Percentiles rank a stretch among this genome's conserved stretches.
Evolutionary conservation across 495 filamentous ascomycete species (phyloP).

Genomic region (Xeromyces bisporus): DNA sequence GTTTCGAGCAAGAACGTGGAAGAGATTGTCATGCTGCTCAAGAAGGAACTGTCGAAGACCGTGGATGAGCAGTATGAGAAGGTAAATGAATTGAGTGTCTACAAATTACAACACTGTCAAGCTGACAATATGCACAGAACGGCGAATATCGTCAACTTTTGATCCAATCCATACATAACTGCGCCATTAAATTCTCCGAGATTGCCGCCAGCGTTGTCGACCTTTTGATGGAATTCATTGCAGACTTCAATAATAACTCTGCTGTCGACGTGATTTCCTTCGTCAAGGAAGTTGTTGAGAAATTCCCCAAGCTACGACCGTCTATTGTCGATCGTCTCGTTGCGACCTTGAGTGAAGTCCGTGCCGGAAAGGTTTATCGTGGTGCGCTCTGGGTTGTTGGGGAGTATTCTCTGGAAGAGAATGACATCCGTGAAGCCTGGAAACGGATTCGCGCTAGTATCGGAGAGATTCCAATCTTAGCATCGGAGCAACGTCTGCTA

Average conservation of each 20-base stretch:
- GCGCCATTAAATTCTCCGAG: slow-evolving; percentile 97
- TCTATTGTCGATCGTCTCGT: slow-evolving; percentile 82
- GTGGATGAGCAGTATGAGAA: slow-evolving; percentile 98
- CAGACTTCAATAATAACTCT: slow-evolving; percentile 91
- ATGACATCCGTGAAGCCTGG: slow-evolving; percentile 92
- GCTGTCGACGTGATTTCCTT: slow-evolving; percentile 97
- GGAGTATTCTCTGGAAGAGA: slow-evolving; percentile 87
- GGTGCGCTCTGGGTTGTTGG: slow-evolving; percentile 96
- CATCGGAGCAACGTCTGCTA: slow-evolving; percentile 82
- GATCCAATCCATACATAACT: slow-evolving; percentile 94
- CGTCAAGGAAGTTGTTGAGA: slow-evolving; percentile 97
- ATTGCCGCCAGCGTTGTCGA: slow-evolving; percentile 94
- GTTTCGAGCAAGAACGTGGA: slow-evolving; percentile 98
- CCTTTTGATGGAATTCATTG: slow-evolving; percentile 98
- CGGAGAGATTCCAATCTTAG: slow-evolving; percentile 93
- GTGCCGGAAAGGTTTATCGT: slow-evolving; percentile 93
- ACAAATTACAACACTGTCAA: too few relatives aligned
- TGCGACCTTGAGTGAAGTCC: slow-evolving; percentile 78
- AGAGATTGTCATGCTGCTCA: slow-evolving; percentile 87
- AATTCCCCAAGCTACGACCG: slow-evolving; percentile 77
- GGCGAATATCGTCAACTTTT: slow-evolving; percentile 89
- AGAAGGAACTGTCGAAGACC: slow-evolving; percentile 95
- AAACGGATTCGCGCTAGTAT: slow-evolving; percentile 86
- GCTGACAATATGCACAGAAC: slow-evolving; percentile 38
- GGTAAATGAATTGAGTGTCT: slow-evolving; percentile 27